These are phyloP conservation scores for Hibiscus trionum DNA, from an alignment of 345 rosid species.

Conservation along the genomic window DNA sequence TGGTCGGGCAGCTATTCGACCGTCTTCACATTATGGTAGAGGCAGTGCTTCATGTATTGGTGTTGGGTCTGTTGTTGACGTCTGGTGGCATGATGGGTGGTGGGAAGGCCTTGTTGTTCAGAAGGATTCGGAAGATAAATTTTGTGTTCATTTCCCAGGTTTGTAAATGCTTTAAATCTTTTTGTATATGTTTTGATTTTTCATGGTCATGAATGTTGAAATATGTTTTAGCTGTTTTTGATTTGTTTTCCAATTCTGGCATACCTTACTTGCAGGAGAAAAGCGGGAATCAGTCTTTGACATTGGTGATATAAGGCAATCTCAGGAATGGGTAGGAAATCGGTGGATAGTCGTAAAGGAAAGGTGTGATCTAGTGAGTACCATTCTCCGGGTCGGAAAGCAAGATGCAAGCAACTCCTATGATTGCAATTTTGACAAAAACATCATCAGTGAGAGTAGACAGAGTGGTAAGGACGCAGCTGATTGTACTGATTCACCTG, in stretches of 20 bases:
- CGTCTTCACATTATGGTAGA: slow-evolving; percentile 16
- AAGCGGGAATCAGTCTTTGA: slow-evolving; percentile 42
- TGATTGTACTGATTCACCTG: slow-evolving; percentile 12
- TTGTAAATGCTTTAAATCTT: slow-evolving; percentile 11
- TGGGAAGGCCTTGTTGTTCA: slow-evolving; percentile 73
- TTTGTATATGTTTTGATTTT: neutral
- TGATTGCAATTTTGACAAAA: slow-evolving; percentile 22
- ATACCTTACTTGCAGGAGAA: slow-evolving; percentile 42
- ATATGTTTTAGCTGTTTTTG: neutral
- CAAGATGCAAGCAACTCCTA: slow-evolving; percentile 20
- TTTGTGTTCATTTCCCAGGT: slow-evolving; percentile 72
- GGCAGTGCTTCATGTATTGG: slow-evolving; percentile 21
- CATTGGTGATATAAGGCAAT: slow-evolving; percentile 39
- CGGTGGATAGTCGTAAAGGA: slow-evolving; percentile 39
- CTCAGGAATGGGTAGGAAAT: slow-evolving; percentile 65
- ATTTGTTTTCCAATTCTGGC: neutral
- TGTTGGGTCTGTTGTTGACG: slow-evolving; percentile 69
- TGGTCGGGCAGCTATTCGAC: slow-evolving; percentile 57
- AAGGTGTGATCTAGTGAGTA: slow-evolving; percentile 36
- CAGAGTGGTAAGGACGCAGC: slow-evolving; percentile 17
- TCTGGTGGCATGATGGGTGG: slow-evolving; percentile 85
- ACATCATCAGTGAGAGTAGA: slow-evolving; percentile 6
- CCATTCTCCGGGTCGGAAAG: slow-evolving; percentile 20
- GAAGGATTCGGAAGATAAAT: slow-evolving; percentile 42
- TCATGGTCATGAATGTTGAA: neutral